Base-by-base conservation (phyloP, 1,284 basidiomycete genomes). In the Ceratobasidium sp. region DNA sequence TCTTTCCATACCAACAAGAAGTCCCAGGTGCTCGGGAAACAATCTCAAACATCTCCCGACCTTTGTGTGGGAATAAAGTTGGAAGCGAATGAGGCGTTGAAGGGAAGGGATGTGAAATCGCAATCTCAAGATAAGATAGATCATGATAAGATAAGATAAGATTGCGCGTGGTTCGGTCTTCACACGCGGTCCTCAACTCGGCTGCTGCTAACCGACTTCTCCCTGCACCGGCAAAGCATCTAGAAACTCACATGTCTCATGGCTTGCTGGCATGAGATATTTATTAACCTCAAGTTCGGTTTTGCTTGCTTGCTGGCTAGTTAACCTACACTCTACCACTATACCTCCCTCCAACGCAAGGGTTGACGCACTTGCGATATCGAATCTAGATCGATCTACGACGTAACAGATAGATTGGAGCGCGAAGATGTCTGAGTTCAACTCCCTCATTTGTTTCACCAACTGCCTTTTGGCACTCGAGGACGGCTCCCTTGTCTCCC, bases 401-500 rank as follows among this genome's bases (percentile, higher is more conserved):
- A 22, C 45, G 4, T 3, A 59, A 9, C n/a, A 44, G 14, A 24
- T 47, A 47, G 14, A 33, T 57, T 27, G 7, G n/a, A 45, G 15
- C 4, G 41, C 36, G 3, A 24, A 71, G 48, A 71, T 71, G 67
- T 33, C 41, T 11, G 56, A 27, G n/a, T 14, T 3, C 22, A 93
- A 93, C 81, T 88, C 87, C 57, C 84, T 95, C 27, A 83, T 95
- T 71, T 93, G 94, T 83, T 95, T 95, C 83, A 95, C 93, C 27
- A 95, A 95, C 82, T 94, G 94, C 79, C 83, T 91, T 74, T 84
- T 95, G 45, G 89, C 91, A 1, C 87, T 87, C 75, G 91, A 94
- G 80, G 92, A 95, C 79, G 94, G 93, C 27, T 88, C 85, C 56
- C 84, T 94, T 33, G 80, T 90, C 33, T 83, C 89, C 80, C 87